Percentiles rank a stretch among this genome's conserved stretches.
These are phyloP conservation scores for Isochrysis galbana DNA, from an alignment of 78 protist genomes.

Conservation along the genomic window DNA sequence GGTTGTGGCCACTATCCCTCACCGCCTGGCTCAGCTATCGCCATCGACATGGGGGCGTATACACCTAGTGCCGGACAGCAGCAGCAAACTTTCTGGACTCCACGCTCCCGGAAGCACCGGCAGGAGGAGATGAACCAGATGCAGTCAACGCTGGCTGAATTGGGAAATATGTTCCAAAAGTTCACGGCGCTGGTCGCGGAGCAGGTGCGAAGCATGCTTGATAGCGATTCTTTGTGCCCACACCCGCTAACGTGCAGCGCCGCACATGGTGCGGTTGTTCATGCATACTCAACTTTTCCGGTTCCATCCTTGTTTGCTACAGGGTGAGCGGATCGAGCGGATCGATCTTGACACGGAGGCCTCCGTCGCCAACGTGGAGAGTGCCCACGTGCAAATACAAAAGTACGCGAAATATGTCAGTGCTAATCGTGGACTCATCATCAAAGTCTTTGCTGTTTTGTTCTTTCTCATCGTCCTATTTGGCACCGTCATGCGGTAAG, in stretches of 20 bases:
- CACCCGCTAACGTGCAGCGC: too few relatives aligned
- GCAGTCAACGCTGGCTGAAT: constrained; percentile 1
- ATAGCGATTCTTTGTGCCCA: too few relatives aligned
- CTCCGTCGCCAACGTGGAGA: not conserved
- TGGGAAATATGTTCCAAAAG: not conserved
- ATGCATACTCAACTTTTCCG: too few relatives aligned
- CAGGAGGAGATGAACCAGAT: not conserved
- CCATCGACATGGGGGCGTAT: not conserved
- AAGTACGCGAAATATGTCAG: not conserved
- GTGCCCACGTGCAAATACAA: not conserved
- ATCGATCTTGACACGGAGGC: not conserved
- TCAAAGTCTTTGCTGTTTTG: not conserved
- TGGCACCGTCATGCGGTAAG: not conserved
- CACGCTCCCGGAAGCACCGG: not conserved
- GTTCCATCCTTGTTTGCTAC: not conserved
- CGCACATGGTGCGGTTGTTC: too few relatives aligned
- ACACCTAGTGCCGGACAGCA: not conserved
- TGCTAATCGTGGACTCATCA: not conserved
- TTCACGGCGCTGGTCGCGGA: not conserved
- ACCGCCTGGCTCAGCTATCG: not conserved
- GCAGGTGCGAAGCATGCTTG: too few relatives aligned
- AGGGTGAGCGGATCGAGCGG: not conserved
- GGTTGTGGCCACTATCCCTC: not conserved
- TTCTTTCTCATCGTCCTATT: not conserved
- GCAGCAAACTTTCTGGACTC: not conserved